Conservation (phyloP, 2,329 filamentous ascomycete species). For the Colletotrichum phormii region DNA sequence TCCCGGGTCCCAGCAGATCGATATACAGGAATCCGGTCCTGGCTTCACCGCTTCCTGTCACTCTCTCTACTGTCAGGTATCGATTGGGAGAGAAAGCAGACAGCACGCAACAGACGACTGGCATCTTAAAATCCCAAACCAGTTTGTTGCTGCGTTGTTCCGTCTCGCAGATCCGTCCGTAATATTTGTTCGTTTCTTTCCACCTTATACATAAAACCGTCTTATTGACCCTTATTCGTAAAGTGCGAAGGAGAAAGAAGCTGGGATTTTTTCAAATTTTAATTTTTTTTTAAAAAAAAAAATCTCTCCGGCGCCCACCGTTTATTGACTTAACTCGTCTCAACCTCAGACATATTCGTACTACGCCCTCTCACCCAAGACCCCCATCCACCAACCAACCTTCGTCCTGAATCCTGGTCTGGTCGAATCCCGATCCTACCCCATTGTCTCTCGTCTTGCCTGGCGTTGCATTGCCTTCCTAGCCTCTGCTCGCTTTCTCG, state of each 20-base stretch:
- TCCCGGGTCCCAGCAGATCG: slow-evolving; percentile 8
- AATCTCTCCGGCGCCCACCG: neutral
- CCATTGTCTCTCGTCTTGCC: neutral
- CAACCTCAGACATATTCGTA: neutral
- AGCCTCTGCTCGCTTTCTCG: neutral
- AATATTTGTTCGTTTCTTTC: neutral
- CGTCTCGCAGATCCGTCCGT: neutral
- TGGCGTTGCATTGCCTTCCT: neutral
- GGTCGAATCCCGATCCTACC: neutral
- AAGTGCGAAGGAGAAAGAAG: neutral
- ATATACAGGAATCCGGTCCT: neutral
- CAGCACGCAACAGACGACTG: neutral
- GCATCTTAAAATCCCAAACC: neutral
- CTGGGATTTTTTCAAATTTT: too few relatives aligned
- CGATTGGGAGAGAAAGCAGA: neutral
- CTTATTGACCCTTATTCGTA: neutral
- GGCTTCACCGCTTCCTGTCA: slow-evolving; percentile 17
- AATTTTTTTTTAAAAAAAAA: too few relatives aligned
- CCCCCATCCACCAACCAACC: neutral
- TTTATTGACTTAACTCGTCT: slow-evolving; percentile 9
- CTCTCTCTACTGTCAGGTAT: neutral
- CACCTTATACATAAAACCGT: slow-evolving; percentile 1
- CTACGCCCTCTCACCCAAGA: neutral
- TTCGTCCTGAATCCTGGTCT: too few relatives aligned
- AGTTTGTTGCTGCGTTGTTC: slow-evolving; percentile 7